Base-by-base conservation (phyloP, 306 rosid genomes). In the Leucaena leucocephala region DNA sequence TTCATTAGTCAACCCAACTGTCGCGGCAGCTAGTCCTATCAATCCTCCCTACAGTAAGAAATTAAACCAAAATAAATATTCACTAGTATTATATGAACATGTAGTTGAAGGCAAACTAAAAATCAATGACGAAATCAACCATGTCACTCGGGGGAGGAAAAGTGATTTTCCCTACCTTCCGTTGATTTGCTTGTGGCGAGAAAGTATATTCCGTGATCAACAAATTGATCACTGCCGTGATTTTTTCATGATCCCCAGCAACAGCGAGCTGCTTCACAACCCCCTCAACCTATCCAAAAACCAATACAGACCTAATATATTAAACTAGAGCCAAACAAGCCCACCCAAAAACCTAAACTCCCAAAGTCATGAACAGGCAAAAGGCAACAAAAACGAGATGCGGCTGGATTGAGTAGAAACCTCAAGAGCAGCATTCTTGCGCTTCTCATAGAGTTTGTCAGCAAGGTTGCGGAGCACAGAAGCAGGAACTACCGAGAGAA, bases 341-440 rank as follows among this genome's bases (percentile, higher is more conserved):
- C 80, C 57, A 78, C 42, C 55, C 59, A 76, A 81, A 91, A 83
- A 87, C 89, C 84, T 78, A 85, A 87, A 81, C 82, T 76, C 75
- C 80, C 16, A 78, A 87, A 87, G 40, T 71, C 40, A 82, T n/a
- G 80, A n/a, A 79, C 79, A 38, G 39, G 75, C 44, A 58, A 68
- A 61, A 58, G 4, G 2, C 44, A 52, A 49, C 8, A 58, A 46
- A 17, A 35, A 16, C 21, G 2, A 46, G 48, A 62, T 45, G 11
- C 2, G 73, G 7, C 27, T 76, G 44, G 42, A 48, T 65, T 63
- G 33, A 80, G 74, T 36, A 52, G n/a, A 83, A 73, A 96, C 99
- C 93, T 96, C 98, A 81, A 93, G 91, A 67, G 99, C 99, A 66
- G 99, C 99, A 88, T 93, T 96, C 82, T 96, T 96, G 74, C 99